A percentile compares a stretch with the other conserved stretches of the same genome.
These are phyloP conservation scores for Exophiala spinifera DNA, from an alignment of 2,329 filamentous ascomycete genomes.

Conservation along the genomic window DNA sequence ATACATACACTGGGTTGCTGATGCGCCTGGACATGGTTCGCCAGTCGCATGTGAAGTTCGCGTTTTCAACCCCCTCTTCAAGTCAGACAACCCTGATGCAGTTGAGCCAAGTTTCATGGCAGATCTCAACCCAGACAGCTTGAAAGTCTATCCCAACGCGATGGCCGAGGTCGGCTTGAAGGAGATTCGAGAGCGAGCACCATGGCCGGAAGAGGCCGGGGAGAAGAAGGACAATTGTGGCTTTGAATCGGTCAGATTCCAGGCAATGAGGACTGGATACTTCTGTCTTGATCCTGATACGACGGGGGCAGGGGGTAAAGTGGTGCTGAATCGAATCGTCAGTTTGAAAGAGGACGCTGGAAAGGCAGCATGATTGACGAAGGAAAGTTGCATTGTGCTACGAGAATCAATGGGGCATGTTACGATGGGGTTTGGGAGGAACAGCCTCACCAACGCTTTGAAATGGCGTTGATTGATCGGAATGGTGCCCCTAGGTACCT, in stretches of 20 bases:
- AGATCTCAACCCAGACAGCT: constrained; percentile 80
- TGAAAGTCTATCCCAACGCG: constrained; percentile 73
- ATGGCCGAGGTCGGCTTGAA: constrained; percentile 80
- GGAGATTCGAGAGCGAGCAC: constrained; percentile 68
- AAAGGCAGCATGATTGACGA: constrained; percentile 45
- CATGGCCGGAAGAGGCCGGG: constrained; percentile 77
- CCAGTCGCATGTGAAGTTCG: constrained; percentile 68
- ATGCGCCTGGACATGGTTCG: constrained; percentile 59
- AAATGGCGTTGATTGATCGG: too few species aligned
- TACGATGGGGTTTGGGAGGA: neutral
- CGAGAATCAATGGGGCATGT: neutral
- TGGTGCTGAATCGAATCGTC: constrained; percentile 88
- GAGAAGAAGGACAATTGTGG: constrained; percentile 59
- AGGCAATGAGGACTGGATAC: constrained; percentile 84
- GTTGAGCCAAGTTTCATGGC: constrained; percentile 76
- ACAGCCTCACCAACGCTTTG: too few species aligned
- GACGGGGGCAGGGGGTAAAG: constrained; percentile 61
- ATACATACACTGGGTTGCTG: constrained; percentile 86
- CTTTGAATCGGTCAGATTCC: constrained; percentile 78
- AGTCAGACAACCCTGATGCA: constrained; percentile 75
- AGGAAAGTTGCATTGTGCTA: neutral
- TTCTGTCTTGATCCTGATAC: constrained; percentile 80
- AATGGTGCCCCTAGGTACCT: too few species aligned
- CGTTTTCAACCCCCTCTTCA: constrained; percentile 80
- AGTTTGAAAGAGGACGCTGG: constrained; percentile 83